Evolutionary conservation across 805 yeast genomes (phyloP).

Genomic region (Diddensiella transvaalensis): DNA sequence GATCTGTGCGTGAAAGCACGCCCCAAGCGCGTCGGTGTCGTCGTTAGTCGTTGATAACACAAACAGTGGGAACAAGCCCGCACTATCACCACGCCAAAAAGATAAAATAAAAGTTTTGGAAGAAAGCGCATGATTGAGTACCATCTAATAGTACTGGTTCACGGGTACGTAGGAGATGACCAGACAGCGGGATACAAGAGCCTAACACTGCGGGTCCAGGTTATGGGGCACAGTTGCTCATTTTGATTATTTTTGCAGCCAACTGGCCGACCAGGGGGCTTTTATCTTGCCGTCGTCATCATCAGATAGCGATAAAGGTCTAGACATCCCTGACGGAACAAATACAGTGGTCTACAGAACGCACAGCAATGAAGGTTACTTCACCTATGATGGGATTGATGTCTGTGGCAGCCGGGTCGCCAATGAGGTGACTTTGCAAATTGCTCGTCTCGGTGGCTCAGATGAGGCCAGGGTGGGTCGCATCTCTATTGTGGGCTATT

Average conservation of each 20-base stretch:
- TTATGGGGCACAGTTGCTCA: constrained; percentile 77
- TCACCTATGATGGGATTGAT: constrained; percentile 84
- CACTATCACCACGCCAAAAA: too few species aligned
- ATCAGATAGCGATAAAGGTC: constrained; percentile 25
- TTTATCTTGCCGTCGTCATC: constrained; percentile 10
- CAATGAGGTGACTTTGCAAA: constrained; percentile 52
- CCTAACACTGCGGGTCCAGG: too few species aligned
- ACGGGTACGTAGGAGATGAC: constrained; percentile 49
- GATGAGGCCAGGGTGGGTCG: constrained; percentile 46
- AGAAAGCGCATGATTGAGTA: constrained; percentile 27
- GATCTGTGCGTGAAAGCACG: too few species aligned
- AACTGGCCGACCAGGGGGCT: constrained; percentile 37
- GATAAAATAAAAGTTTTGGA: too few species aligned
- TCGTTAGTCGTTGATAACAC: too few species aligned
- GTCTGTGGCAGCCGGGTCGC: constrained; percentile 76
- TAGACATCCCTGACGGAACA: constrained; percentile 13
- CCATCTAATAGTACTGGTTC: constrained; percentile 63
- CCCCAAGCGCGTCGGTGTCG: too few species aligned
- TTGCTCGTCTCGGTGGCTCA: constrained; percentile 26
- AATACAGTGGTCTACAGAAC: constrained; percentile 47
- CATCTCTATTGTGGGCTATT: constrained; percentile 80
- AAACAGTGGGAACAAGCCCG: too few species aligned
- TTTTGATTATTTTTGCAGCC: constrained; percentile 55
- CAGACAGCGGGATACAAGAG: too few species aligned
- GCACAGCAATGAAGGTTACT: constrained; percentile 62